Evolutionary conservation across 495 filamentous ascomycete genomes (phyloP).

Genomic region (Daldinia bambusicola): DNA sequence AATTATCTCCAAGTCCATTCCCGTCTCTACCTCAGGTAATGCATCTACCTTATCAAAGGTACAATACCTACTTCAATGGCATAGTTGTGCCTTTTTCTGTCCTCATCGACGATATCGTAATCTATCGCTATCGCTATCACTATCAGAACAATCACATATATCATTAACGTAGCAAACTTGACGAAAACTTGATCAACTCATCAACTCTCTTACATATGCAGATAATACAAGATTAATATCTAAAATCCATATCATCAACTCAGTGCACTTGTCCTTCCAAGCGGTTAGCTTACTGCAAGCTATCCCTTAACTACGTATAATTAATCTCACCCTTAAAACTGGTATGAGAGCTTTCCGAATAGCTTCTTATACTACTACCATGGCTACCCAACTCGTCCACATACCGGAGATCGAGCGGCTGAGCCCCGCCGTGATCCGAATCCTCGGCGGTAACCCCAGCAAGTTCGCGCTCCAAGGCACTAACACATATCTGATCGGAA

Average conservation of each 20-base stretch:
- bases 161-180: background rate
- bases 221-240: background rate
- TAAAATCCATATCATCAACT: background rate
- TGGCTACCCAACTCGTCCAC: conserved; percentile 53
- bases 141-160: background rate
- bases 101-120: conserved; percentile 28
- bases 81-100: conserved; percentile 27
- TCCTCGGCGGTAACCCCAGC: conserved; percentile 83
- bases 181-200: too few relatives aligned
- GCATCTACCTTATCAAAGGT: background rate
- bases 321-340: background rate
- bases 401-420: conserved; percentile 75
- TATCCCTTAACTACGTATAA: background rate
- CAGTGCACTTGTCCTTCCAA: background rate
- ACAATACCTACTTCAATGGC: conserved; percentile 19
- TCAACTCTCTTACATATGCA: background rate
- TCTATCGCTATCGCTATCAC: background rate
- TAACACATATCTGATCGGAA: conserved; percentile 88
- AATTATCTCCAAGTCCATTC: too few relatives aligned
- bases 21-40: too few relatives aligned
- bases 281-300: too few relatives aligned
- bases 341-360: conserved; percentile 41
- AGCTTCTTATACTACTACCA: conserved; percentile 38
- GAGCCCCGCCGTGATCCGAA: conserved; percentile 72
- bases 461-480: conserved; percentile 75